These are phyloP conservation scores for Russula griseocarnosa DNA, from an alignment of 768 basidiomycete species.

Conservation along the genomic window DNA sequence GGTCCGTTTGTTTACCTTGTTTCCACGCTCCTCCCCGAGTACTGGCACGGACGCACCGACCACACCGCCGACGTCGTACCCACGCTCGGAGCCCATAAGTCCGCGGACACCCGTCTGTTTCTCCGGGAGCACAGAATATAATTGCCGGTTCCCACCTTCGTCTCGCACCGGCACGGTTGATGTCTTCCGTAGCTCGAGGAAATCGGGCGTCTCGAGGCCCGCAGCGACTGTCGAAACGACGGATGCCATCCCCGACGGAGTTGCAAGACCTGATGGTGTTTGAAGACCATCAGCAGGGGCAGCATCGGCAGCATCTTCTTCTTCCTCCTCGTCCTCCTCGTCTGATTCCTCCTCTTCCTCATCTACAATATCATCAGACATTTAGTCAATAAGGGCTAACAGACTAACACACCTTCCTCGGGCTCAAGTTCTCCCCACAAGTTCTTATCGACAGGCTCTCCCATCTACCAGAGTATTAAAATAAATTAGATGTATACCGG, in stretches of 20 bases:
- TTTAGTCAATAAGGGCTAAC: background rate
- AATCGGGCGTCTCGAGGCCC: constrained; percentile 97
- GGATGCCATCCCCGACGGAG: constrained; percentile 92
- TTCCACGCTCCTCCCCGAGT: constrained; percentile 86
- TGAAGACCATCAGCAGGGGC: constrained; percentile 77
- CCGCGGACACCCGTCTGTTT: constrained; percentile 81
- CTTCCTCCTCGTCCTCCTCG: constrained; percentile 61
- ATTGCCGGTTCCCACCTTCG: constrained; percentile 62
- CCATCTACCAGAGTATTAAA: constrained; percentile 47
- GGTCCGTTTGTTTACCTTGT: constrained; percentile 58
- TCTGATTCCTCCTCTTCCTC: constrained; percentile 64
- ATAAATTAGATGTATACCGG: background rate
- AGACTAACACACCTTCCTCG: constrained; percentile 68
- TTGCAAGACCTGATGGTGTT: constrained; percentile 92
- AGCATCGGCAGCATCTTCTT: constrained; percentile 47
- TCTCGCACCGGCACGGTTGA: constrained; percentile 51
- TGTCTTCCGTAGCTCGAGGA: constrained; percentile 89
- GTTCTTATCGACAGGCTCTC: constrained; percentile 85
- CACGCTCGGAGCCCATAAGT: constrained; percentile 95
- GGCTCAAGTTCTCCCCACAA: constrained; percentile 95
- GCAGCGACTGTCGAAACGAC: constrained; percentile 97
- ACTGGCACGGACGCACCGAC: constrained; percentile 65
- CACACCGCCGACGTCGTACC: constrained; percentile 83
- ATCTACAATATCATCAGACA: constrained; percentile 37
- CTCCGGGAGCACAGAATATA: constrained; percentile 96